Conservation (phyloP, 257 asterid species). For the Verbena officinalis region DNA sequence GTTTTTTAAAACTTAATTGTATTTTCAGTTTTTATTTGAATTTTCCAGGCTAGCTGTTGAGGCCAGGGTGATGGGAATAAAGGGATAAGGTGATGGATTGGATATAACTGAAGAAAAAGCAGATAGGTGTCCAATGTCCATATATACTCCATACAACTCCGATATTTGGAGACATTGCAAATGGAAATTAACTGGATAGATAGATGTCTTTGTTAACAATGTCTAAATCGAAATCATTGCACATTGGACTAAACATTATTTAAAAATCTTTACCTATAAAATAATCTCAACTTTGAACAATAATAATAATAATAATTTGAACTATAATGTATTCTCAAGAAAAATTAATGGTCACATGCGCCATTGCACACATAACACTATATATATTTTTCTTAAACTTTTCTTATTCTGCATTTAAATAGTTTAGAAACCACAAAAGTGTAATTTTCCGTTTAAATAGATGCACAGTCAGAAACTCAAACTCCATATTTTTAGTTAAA, state of each 20-base stretch:
- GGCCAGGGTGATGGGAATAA: constrained; percentile 32
- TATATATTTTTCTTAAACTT: too few species aligned
- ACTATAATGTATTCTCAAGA: background rate
- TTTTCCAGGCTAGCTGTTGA: constrained; percentile 6
- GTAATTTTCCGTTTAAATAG: too few species aligned
- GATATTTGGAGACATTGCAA: constrained; percentile 6
- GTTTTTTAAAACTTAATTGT: background rate
- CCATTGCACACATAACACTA: background rate
- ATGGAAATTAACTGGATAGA: constrained; percentile 13
- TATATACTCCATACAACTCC: too few species aligned
- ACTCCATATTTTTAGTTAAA: too few species aligned
- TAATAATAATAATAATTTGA: too few species aligned
- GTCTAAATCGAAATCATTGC: constrained; percentile 20
- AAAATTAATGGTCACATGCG: constrained; percentile 4
- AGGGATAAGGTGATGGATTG: constrained; percentile 31
- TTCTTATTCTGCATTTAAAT: too few species aligned
- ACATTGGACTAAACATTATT: constrained; percentile 7
- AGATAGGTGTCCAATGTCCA: constrained; percentile 10
- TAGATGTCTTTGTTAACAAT: too few species aligned
- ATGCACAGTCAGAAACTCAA: too few species aligned
- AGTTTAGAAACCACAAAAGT: too few species aligned
- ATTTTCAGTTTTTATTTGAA: background rate
- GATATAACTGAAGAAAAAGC: constrained; percentile 20
- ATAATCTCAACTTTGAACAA: too few species aligned
- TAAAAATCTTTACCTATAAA: background rate